phyloP scores from a whole-genome alignment of 768 basidiomycete genomes.

The Leucocoprinus sp. region DNA sequence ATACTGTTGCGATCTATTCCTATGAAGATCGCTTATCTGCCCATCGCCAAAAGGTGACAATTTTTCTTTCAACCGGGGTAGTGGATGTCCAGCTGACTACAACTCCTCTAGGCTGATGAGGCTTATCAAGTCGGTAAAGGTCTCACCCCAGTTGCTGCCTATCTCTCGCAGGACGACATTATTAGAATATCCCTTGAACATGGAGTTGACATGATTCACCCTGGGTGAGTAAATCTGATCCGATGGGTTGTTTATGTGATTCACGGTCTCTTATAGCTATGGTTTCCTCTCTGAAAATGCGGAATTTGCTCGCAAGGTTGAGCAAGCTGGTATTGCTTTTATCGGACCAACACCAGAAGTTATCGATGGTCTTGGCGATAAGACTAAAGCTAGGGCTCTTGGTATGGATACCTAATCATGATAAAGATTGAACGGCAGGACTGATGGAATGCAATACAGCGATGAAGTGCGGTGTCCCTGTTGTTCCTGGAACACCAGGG shows the following conservation, averaged over 20 bases:
- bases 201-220: conserved; percentile 99
- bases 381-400: conserved; percentile 91
- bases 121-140: conserved; percentile 98
- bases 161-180: conserved; percentile 96
- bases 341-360: conserved; percentile 94
- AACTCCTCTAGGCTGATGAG: conserved; percentile 73
- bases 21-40: conserved; percentile 94
- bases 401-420: conserved; percentile 35
- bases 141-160: conserved; percentile 91
- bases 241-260: neutral
- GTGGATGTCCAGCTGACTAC: conserved; percentile 18
- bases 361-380: conserved; percentile 96
- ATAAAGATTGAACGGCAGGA: conserved; percentile 6
- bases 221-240: conserved; percentile 51
- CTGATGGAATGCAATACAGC: conserved; percentile 34
- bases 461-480: conserved; percentile 85
- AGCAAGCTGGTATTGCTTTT: conserved; percentile 94
- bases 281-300: conserved; percentile 98
- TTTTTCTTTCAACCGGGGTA: conserved; percentile 9
- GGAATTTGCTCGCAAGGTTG: conserved; percentile 93
- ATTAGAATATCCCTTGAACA: conserved; percentile 95
- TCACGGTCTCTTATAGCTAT: conserved; percentile 50
- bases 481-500: conserved; percentile 98
- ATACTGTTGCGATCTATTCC: conserved; percentile 98
- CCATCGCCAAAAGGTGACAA: conserved; percentile 89